Conservation (phyloP, 1,284 basidiomycete species). For the Cryptococcus neoformans region DNA sequence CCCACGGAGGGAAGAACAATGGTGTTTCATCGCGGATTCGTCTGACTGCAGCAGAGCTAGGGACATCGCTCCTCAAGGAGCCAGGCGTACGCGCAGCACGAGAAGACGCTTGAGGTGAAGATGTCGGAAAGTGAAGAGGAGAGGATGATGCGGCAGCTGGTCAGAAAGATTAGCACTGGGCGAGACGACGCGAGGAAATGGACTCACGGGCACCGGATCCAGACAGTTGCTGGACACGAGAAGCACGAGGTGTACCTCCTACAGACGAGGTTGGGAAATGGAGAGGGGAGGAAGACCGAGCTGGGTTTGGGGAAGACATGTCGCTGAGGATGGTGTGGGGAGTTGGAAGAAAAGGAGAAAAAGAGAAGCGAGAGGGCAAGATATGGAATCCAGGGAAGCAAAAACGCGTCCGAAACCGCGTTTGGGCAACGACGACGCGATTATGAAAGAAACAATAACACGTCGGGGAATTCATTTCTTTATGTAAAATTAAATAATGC, state of each 20-base stretch:
- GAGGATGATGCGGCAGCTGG: conserved; percentile 58
- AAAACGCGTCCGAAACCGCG: too few relatives aligned
- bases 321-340: not conserved
- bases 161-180: not conserved
- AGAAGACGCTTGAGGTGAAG: conserved; percentile 59
- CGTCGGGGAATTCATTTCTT: too few relatives aligned
- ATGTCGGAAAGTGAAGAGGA: conserved; percentile 65
- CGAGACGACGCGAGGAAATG: not conserved
- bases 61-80: conserved; percentile 12
- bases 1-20: conserved; percentile 50
- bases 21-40: conserved; percentile 35
- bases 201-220: conserved; percentile 1
- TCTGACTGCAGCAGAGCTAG: conserved; percentile 17
- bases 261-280: conserved; percentile 41
- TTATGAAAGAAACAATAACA: too few relatives aligned
- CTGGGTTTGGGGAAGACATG: conserved; percentile 31
- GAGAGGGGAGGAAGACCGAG: conserved; percentile 38
- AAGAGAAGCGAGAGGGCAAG: not conserved
- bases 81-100: conserved; percentile 7
- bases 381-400: not conserved
- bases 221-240: conserved; percentile 12
- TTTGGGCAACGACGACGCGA: too few relatives aligned
- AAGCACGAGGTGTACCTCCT: conserved; percentile 30
- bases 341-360: not conserved
- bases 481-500: too few relatives aligned